A percentile compares a stretch with the other conserved stretches of the same genome.
Conservation (phyloP, 495 filamentous ascomycete genomes). For the Bryoglossum gracile region DNA sequence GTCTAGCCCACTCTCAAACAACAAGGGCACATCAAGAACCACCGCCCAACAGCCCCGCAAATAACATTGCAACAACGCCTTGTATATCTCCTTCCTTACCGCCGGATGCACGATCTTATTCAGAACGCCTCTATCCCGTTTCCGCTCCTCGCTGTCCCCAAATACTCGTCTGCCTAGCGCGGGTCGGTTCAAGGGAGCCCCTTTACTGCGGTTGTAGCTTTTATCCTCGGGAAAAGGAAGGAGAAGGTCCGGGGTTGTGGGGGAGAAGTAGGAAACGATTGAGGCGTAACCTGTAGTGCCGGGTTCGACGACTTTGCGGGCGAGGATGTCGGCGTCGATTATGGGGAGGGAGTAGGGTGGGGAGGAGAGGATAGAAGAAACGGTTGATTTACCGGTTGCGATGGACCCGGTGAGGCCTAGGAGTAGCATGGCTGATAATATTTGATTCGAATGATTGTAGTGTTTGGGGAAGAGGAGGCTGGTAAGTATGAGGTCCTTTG, state of each 20-base stretch:
- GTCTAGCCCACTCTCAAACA: slow-evolving; percentile 84
- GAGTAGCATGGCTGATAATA: too few species aligned
- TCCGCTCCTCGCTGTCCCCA: slow-evolving; percentile 56
- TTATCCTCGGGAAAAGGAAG: slow-evolving; percentile 36
- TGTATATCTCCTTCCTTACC: slow-evolving; percentile 70
- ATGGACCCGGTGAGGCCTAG: slow-evolving; percentile 96
- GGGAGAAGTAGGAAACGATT: slow-evolving; percentile 70
- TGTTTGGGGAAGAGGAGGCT: too few species aligned
- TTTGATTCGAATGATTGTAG: too few species aligned
- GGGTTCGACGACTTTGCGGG: slow-evolving; percentile 85
- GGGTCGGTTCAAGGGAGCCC: slow-evolving; percentile 72
- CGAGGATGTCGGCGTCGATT: slow-evolving; percentile 90
- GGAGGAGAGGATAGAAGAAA: slow-evolving; percentile 69
- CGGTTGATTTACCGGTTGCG: slow-evolving; percentile 96
- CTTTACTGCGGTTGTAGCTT: slow-evolving; percentile 38
- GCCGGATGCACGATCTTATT: slow-evolving; percentile 92
- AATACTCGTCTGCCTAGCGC: slow-evolving; percentile 82
- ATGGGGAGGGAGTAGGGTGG: slow-evolving; percentile 83
- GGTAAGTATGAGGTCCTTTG: too few species aligned
- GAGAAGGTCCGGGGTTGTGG: slow-evolving; percentile 78
- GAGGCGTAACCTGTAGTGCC: slow-evolving; percentile 66
- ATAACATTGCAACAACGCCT: slow-evolving; percentile 55
- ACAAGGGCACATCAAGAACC: slow-evolving; percentile 84
- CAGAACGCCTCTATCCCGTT: slow-evolving; percentile 60
- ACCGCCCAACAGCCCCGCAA: slow-evolving; percentile 72